These are phyloP conservation scores for Claviceps digitariae DNA, from an alignment of 2,329 filamentous ascomycete genomes.

Conservation along the genomic window DNA sequence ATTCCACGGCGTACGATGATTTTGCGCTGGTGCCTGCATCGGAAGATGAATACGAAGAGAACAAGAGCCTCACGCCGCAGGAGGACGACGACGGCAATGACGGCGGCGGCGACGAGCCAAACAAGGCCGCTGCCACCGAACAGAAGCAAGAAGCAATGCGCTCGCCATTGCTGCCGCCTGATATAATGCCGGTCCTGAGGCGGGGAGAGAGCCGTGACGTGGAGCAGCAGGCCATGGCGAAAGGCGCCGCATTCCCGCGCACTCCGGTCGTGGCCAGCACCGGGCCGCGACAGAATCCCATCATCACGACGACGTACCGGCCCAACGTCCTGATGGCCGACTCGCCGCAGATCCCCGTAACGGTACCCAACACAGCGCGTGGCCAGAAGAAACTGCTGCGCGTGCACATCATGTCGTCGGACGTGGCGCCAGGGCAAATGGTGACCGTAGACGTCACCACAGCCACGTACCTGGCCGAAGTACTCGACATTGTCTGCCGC, in stretches of 20 bases:
- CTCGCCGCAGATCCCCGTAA: slow-evolving; percentile 34
- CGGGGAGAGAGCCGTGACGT: too few species aligned
- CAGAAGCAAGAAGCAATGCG: slow-evolving; percentile 7
- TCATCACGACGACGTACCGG: slow-evolving; percentile 47
- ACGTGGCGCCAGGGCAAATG: slow-evolving; percentile 58
- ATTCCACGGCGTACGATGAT: slow-evolving; percentile 68
- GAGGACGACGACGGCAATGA: too few species aligned
- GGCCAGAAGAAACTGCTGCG: slow-evolving; percentile 58
- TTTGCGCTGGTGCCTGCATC: slow-evolving; percentile 68
- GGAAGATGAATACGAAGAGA: slow-evolving; percentile 52
- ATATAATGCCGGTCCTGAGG: too few species aligned
- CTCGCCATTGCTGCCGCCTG: too few species aligned
- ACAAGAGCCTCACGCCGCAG: slow-evolving; percentile 53
- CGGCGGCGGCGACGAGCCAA: slow-evolving; percentile 45
- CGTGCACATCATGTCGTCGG: slow-evolving; percentile 57
- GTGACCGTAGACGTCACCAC: slow-evolving; percentile 65
- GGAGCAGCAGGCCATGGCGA: too few species aligned
- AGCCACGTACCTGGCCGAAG: slow-evolving; percentile 70
- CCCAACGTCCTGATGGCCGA: slow-evolving; percentile 41
- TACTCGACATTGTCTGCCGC: slow-evolving; percentile 64
- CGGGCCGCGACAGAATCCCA: slow-evolving; percentile 39
- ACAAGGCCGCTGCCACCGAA: slow-evolving; percentile 24
- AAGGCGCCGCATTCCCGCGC: too few species aligned
- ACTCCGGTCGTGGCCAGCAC: slow-evolving; percentile 12
- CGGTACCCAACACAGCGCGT: slow-evolving; percentile 31